Conservation (phyloP, 2,329 filamentous ascomycete species). For the Diaporthe sp. region DNA sequence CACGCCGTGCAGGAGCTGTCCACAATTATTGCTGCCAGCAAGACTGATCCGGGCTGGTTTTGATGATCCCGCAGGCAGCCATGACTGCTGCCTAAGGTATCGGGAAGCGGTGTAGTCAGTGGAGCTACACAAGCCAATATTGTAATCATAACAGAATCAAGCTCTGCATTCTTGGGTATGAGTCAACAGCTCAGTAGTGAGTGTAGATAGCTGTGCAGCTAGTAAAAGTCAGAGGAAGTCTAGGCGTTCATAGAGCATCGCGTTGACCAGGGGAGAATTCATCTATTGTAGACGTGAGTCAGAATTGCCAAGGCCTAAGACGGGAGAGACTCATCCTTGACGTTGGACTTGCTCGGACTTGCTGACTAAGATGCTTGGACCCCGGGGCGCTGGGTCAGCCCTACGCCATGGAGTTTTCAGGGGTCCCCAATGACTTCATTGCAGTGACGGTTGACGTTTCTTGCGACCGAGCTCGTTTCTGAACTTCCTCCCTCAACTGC, state of each 20-base stretch:
- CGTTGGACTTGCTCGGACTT: not conserved
- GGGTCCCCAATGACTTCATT: slow-evolving; percentile 28
- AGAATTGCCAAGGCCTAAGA: not conserved
- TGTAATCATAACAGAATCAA: not conserved
- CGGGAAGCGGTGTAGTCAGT: not conserved
- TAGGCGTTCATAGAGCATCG: not conserved
- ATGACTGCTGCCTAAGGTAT: not conserved
- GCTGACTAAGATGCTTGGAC: slow-evolving; percentile 20
- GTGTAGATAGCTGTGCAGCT: not conserved
- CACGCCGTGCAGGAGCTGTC: not conserved
- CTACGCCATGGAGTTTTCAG: not conserved
- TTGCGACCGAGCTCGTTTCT: not conserved
- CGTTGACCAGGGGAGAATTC: not conserved
- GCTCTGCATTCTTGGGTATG: not conserved
- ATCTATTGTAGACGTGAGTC: not conserved
- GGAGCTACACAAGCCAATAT: not conserved
- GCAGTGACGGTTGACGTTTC: slow-evolving; percentile 4
- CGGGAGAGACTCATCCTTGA: not conserved
- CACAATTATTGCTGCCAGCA: not conserved
- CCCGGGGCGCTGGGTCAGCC: not conserved
- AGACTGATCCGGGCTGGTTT: not conserved
- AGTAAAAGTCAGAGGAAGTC: not conserved
- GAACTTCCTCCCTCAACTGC: too few relatives aligned
- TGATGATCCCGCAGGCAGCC: not conserved
- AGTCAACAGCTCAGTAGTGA: not conserved